Percentiles rank a stretch among this genome's conserved stretches.
These are phyloP conservation scores for Penicillium frequentans DNA, from an alignment of 2,329 filamentous ascomycete species.

Conservation along the genomic window DNA sequence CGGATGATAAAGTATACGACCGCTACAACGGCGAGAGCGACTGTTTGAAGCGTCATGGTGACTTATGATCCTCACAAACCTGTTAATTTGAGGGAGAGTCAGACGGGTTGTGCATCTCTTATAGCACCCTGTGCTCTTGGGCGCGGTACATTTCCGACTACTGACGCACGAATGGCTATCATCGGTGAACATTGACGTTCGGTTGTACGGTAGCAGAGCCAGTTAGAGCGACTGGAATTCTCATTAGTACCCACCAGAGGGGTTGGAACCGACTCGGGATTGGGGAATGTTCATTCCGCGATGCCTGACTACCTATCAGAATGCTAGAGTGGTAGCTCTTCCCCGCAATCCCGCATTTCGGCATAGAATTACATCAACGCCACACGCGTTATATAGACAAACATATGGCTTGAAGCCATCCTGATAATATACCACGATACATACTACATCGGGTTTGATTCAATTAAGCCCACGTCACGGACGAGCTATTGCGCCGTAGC, in stretches of 20 bases:
- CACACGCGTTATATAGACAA: too few relatives aligned
- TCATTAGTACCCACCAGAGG: neutral
- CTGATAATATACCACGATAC: too few relatives aligned
- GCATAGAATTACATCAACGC: neutral
- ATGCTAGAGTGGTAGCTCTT: neutral
- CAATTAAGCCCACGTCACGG: too few relatives aligned
- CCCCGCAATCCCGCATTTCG: neutral
- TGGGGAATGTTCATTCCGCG: neutral
- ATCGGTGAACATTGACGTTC: neutral
- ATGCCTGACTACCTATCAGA: neutral
- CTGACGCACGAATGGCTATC: neutral
- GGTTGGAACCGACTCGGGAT: neutral
- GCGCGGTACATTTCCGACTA: constrained; percentile 3
- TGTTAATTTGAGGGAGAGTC: neutral
- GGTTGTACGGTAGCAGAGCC: neutral
- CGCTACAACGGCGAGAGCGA: constrained; percentile 35
- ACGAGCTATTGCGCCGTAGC: too few relatives aligned
- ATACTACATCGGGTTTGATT: too few relatives aligned
- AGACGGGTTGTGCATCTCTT: neutral
- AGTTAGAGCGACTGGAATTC: neutral
- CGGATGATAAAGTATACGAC: constrained; percentile 42
- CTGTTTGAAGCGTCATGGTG: constrained; percentile 32
- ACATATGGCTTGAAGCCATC: too few relatives aligned
- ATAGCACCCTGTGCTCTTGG: neutral
- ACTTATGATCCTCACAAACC: neutral